Conservation (phyloP, 2,329 filamentous ascomycete species). For the Rugonectria rugulosa region DNA sequence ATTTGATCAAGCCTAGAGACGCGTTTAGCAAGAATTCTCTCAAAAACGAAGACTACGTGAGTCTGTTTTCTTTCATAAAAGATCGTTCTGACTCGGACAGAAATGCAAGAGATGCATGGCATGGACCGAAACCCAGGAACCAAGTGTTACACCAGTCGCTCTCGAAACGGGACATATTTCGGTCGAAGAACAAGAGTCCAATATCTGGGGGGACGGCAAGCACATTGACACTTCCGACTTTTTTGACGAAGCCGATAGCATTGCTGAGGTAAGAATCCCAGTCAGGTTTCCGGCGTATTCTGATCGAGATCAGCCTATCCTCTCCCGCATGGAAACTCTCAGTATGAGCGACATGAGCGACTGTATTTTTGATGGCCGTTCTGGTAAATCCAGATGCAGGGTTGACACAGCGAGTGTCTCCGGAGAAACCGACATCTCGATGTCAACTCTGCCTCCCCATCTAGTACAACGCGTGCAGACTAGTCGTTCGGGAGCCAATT, state of each 20-base stretch:
- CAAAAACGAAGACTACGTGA: conserved; percentile 41
- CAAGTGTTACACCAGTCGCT: conserved; percentile 38
- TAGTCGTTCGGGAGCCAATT: not conserved
- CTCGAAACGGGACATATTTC: conserved; percentile 46
- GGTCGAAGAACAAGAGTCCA: conserved; percentile 35
- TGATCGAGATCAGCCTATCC: conserved; percentile 37
- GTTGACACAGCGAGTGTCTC: conserved; percentile 7
- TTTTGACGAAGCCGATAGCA: conserved; percentile 30
- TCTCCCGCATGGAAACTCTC: conserved; percentile 33
- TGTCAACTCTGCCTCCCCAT: conserved; percentile 16
- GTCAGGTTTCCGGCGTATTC: not conserved
- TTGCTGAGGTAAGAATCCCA: conserved; percentile 28
- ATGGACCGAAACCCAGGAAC: conserved; percentile 48
- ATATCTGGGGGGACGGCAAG: conserved; percentile 16
- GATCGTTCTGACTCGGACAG: conserved; percentile 32
- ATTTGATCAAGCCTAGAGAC: conserved; percentile 34
- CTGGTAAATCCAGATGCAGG: not conserved
- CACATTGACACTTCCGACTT: conserved; percentile 35
- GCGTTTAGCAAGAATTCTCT: conserved; percentile 42
- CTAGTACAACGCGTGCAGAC: not conserved
- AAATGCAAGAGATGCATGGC: conserved; percentile 45
- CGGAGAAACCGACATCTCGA: conserved; percentile 12
- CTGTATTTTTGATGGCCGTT: not conserved
- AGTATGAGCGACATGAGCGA: conserved; percentile 26
- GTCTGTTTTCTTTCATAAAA: conserved; percentile 11